phyloP scores from a whole-genome alignment of 73 alveolate genomes.

The Tetrahymena thermophila region DNA sequence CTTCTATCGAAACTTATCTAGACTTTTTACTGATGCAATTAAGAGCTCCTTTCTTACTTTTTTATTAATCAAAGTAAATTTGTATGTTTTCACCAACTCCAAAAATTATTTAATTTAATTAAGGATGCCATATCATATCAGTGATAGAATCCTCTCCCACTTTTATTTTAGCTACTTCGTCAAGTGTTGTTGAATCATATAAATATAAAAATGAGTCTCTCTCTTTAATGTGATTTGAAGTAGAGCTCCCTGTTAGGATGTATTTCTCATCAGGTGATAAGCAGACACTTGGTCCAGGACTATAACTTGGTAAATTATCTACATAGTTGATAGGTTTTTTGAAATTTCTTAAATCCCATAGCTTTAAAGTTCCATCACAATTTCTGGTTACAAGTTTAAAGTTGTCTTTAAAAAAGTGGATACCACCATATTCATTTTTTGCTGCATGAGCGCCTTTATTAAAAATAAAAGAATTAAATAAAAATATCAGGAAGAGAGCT shows the following conservation, averaged over 20 bases:
- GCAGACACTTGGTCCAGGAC: not conserved
- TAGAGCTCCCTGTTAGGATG: not conserved
- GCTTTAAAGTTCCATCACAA: not conserved
- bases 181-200: not conserved
- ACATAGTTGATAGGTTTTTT: not conserved
- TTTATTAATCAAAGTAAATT: not conserved
- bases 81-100: not conserved
- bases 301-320: not conserved
- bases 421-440: not conserved
- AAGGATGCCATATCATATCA: not conserved
- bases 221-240: not conserved
- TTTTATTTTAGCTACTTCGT: not conserved
- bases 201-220: not conserved
- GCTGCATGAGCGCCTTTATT: not conserved
- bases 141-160: not conserved
- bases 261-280: not conserved
- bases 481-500: not conserved
- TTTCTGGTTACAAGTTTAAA: not conserved
- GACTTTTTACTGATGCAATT: not conserved
- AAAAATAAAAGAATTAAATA: not conserved
- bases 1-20: not conserved
- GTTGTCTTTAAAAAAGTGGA: not conserved
- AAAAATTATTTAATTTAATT: not conserved
- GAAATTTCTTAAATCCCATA: slow-evolving; percentile 1
- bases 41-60: not conserved